phyloP scores from a whole-genome alignment of 116 monocot genomes.

The Cymodocea nodosa region DNA sequence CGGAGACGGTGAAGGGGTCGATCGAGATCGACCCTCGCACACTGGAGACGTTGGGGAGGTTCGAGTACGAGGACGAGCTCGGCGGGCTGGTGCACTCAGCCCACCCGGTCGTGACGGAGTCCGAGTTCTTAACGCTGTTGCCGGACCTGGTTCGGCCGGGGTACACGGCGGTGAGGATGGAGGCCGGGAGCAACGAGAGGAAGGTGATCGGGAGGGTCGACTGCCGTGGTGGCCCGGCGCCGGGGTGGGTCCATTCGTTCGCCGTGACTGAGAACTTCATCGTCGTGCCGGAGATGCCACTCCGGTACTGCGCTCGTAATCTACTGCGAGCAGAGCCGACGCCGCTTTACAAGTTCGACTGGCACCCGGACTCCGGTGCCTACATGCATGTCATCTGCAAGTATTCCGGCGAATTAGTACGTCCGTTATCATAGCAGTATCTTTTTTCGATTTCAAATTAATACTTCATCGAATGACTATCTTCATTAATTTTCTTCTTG shows the following conservation, averaged over 20 bases:
- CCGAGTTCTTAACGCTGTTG: conserved; percentile 64
- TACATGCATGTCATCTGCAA: conserved; percentile 92
- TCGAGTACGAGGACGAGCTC: conserved; percentile 51
- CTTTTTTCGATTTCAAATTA: too few relatives aligned
- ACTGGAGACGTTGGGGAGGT: conserved; percentile 59
- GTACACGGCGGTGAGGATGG: conserved; percentile 76
- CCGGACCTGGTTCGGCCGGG: conserved; percentile 78
- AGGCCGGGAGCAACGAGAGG: conserved; percentile 55
- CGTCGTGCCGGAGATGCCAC: conserved; percentile 91
- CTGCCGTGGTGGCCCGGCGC: conserved; percentile 46
- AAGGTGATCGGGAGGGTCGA: conserved; percentile 51
- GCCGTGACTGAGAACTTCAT: conserved; percentile 57
- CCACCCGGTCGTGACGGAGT: conserved; percentile 72
- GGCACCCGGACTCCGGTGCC: conserved; percentile 59
- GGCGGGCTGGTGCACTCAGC: conserved; percentile 84
- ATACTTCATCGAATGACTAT: too few relatives aligned
- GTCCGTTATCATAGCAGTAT: background rate
- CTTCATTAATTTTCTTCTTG: too few relatives aligned
- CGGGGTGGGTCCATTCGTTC: conserved; percentile 84
- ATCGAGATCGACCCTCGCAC: conserved; percentile 51
- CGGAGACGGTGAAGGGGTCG: conserved; percentile 70
- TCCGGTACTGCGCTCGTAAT: conserved; percentile 62
- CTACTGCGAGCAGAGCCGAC: conserved; percentile 62
- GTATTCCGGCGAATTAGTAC: conserved; percentile 48
- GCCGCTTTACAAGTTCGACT: conserved; percentile 80